A percentile compares a stretch with the other conserved stretches of the same genome.
These are phyloP conservation scores for Albophoma yamanashiensis DNA, from an alignment of 2,329 filamentous ascomycete genomes.

Conservation along the genomic window DNA sequence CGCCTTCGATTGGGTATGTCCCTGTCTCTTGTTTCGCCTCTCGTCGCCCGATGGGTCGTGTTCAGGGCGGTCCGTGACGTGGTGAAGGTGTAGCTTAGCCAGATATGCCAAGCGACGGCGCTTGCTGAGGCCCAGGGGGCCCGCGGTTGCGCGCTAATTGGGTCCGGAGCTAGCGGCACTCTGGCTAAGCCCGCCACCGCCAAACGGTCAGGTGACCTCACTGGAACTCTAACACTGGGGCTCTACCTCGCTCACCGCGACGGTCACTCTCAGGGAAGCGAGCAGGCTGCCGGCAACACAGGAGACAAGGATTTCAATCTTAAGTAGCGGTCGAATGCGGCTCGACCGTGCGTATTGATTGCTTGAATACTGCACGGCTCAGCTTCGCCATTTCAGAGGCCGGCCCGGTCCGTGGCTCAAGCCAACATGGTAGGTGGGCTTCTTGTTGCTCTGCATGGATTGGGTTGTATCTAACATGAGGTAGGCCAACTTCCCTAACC, in stretches of 20 bases:
- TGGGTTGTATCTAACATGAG: not conserved
- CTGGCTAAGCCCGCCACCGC: not conserved
- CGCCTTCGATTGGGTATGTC: not conserved
- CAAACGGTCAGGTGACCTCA: not conserved
- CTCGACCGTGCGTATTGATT: not conserved
- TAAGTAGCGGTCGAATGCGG: not conserved
- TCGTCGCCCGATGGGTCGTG: not conserved
- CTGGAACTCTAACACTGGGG: too few relatives aligned
- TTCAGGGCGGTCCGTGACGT: not conserved
- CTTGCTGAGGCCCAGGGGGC: not conserved
- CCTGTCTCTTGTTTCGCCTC: not conserved
- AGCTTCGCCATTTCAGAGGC: not conserved
- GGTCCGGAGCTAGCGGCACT: not conserved
- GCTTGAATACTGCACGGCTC: not conserved
- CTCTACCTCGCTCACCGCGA: too few relatives aligned
- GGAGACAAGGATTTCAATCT: not conserved
- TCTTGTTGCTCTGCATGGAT: not conserved
- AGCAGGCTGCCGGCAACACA: not conserved
- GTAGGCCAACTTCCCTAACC: constrained; percentile 75
- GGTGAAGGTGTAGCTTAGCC: not conserved
- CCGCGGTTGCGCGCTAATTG: not conserved
- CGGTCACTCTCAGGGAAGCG: not conserved
- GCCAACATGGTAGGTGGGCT: not conserved
- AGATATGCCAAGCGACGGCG: not conserved
- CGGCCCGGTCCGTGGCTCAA: not conserved